Conservation (phyloP, 1,139 yeast species). For the Lodderomyces metapsilosis region DNA sequence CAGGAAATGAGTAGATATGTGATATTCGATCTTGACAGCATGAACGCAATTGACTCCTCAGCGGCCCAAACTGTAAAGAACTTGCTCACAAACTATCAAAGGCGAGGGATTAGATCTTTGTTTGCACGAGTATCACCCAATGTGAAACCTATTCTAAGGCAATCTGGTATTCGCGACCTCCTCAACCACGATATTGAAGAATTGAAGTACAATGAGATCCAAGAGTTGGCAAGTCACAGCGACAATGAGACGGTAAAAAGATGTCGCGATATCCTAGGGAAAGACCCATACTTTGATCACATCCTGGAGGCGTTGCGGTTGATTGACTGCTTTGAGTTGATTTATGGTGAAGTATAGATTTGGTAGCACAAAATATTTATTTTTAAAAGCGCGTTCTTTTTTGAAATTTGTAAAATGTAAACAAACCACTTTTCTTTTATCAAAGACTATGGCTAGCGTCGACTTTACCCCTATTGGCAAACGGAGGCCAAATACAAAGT, state of each 20-base stretch:
- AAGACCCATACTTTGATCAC: conserved; percentile 37
- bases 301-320: conserved; percentile 44
- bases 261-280: conserved; percentile 28
- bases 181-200: conserved; percentile 26
- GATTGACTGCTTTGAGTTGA: conserved; percentile 35
- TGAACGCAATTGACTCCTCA: conserved; percentile 84
- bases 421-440: not conserved
- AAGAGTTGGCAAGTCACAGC: conserved; percentile 13
- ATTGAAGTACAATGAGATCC: conserved; percentile 29
- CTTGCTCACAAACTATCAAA: conserved; percentile 53
- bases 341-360: conserved; percentile 3
- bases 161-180: conserved; percentile 32
- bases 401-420: not conserved
- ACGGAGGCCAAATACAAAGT: conserved; percentile 7
- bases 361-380: not conserved
- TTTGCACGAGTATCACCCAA: conserved; percentile 60
- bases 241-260: conserved; percentile 15
- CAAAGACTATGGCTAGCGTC: conserved; percentile 2
- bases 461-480: conserved; percentile 16
- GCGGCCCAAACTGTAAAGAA: conserved; percentile 76
- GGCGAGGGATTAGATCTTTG: conserved; percentile 58
- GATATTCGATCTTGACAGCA: conserved; percentile 82
- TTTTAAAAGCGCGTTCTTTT: not conserved
- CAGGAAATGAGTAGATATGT: conserved; percentile 60
- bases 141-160: conserved; percentile 28